Percentiles rank a stretch among this genome's conserved stretches.
Evolutionary conservation across 2,329 filamentous ascomycete genomes (phyloP).

Genomic region (Sporothrix pseudoabietina): DNA sequence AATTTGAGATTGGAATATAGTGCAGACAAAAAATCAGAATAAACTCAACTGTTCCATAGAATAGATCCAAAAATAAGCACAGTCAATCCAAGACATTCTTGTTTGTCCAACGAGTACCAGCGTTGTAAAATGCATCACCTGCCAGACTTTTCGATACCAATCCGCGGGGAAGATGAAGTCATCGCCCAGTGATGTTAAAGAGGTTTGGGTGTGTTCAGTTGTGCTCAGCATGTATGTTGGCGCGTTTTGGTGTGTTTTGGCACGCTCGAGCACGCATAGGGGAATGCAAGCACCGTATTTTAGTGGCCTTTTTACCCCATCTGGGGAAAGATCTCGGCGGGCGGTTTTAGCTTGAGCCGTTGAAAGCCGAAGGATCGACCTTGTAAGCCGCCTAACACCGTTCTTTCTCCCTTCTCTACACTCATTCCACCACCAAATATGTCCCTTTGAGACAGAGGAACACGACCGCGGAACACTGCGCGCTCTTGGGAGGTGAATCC

Average conservation of each 20-base stretch:
- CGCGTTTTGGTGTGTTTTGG: background rate
- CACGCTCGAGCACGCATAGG: background rate
- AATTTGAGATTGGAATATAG: background rate
- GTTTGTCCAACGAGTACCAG: background rate
- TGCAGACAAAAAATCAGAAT: background rate
- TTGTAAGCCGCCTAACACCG: constrained; percentile 1
- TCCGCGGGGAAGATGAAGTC: constrained; percentile 19
- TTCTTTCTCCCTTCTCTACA: too few relatives aligned
- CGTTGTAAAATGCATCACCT: background rate
- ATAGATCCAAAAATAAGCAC: background rate
- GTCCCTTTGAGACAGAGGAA: too few relatives aligned
- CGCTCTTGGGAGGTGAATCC: background rate
- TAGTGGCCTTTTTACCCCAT: constrained; percentile 3
- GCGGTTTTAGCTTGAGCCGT: constrained; percentile 25
- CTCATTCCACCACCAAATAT: background rate
- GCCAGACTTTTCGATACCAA: background rate
- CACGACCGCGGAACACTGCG: constrained; percentile 16
- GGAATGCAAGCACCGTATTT: constrained; percentile 12
- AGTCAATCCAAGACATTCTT: background rate
- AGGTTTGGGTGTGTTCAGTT: background rate
- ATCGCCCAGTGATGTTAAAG: background rate
- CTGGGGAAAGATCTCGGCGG: constrained; percentile 4
- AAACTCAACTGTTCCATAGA: background rate
- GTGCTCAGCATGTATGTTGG: background rate
- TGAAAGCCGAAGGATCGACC: constrained; percentile 21